Evolutionary conservation across 2,329 filamentous ascomycete species (phyloP), one percentile per base, ranked within the genome.

Genomic region (Aspergillus fumigatiaffinis): DNA sequence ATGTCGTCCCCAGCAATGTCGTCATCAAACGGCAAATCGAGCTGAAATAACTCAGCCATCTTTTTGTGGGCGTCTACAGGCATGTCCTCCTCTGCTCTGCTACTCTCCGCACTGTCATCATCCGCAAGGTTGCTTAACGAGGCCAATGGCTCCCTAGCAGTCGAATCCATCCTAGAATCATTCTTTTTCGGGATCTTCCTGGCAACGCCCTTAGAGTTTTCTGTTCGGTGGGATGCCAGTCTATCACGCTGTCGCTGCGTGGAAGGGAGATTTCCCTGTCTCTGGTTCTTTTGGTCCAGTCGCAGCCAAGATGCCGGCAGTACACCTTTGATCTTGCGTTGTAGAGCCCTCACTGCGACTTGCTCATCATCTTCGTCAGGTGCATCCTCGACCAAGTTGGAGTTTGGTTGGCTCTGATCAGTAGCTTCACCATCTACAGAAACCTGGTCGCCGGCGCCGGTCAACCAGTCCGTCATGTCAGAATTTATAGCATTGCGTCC

Each of bases 261-360:
- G 20, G 51, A 50, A 54, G 53, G 64, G 47, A 52, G 25, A 12
- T 59, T 60, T 58, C 54, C 64, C 28, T 63, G 64, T 57, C 58
- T 64, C n/a, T 70, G 70, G 38, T 68, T 68, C 56, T 73, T 71
- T 50, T 70, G 68, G 60, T 79, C 71, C 50, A 80, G 67, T 52
- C 75, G 71, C 25, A 77, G 59, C 75, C 76, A 80, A 25, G 79
- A 81, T 5, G 79, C 79, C 20, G 79, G 79, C 25, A 81, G 68
- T 25, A 81, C 79, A 26, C 79, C 79, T 57, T 76, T 76, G 12
- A 79, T 80, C 52, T 63, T 73, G 28, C 76, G 75, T 50, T 75
- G 71, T 12, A 75, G 61, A 26, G 59, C 63, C 58, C 69, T 67
- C 10, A 79, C 63, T 51, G 68, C 65, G 46, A 58, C 59, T 29